Evolutionary conservation across 176 grass and related monocot genomes (phyloP).

Genomic region (Lolium perenne): DNA sequence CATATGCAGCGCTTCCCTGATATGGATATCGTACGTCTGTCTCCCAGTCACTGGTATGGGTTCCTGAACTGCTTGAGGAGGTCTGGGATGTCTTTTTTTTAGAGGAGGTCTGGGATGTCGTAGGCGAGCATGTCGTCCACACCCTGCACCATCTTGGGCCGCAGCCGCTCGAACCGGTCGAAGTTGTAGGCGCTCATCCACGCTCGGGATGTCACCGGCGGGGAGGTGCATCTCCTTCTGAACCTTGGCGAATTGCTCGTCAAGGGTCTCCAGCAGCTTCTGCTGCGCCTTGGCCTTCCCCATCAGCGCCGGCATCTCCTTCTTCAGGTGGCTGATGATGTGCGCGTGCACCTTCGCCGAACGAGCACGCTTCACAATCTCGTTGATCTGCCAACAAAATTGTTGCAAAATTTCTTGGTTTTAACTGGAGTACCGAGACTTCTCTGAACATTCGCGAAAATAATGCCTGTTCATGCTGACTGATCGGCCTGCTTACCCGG

Average conservation of each 20-base stretch:
- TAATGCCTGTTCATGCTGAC: background rate
- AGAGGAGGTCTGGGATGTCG: slow-evolving; percentile 83
- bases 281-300: slow-evolving; percentile 86
- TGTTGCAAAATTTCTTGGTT: background rate
- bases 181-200: slow-evolving; percentile 68
- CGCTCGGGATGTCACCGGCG: slow-evolving; percentile 71
- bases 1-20: too few relatives aligned
- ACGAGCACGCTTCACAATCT: slow-evolving; percentile 81
- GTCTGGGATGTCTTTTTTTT: slow-evolving; percentile 84
- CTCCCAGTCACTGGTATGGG: slow-evolving; percentile 61
- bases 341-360: slow-evolving; percentile 72
- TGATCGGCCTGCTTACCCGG: slow-evolving; percentile 46
- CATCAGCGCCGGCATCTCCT: slow-evolving; percentile 81
- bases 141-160: slow-evolving; percentile 76
- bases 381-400: slow-evolving; percentile 60
- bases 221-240: slow-evolving; percentile 84
- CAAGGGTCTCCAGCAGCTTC: slow-evolving; percentile 61
- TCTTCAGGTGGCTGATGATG: slow-evolving; percentile 79
- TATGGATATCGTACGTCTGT: background rate
- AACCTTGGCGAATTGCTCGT: slow-evolving; percentile 67
- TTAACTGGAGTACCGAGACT: background rate
- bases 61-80: slow-evolving; percentile 92
- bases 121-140: slow-evolving; percentile 83
- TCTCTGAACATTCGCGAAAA: too few relatives aligned
- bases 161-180: slow-evolving; percentile 77